Conservation (phyloP, 2,329 filamentous ascomycete species). For the Pseudogymnoascus sp. region DNA sequence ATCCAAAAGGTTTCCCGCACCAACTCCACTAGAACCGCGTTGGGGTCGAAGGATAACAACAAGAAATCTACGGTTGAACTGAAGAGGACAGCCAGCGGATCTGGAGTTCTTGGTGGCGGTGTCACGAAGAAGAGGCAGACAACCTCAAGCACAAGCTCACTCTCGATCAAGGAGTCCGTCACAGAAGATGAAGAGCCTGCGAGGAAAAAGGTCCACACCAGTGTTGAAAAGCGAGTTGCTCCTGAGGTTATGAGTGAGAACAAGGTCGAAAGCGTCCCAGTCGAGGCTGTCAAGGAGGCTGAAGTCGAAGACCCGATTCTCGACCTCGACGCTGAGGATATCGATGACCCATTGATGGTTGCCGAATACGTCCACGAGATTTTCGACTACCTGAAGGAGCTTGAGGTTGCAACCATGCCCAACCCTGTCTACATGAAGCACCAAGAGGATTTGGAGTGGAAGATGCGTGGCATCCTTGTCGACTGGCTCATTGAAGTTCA, state of each 20-base stretch:
- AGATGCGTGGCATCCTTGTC: slow-evolving; percentile 92
- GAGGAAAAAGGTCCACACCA: slow-evolving; percentile 54
- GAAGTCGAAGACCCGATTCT: slow-evolving; percentile 38
- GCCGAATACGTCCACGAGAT: slow-evolving; percentile 96
- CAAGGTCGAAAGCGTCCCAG: slow-evolving; percentile 26
- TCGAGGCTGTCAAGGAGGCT: slow-evolving; percentile 21
- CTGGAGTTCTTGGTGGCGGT: slow-evolving; percentile 54
- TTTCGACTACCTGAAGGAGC: slow-evolving; percentile 86
- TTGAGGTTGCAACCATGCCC: slow-evolving; percentile 73
- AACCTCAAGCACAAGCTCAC: slow-evolving; percentile 39
- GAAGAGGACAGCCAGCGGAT: slow-evolving; percentile 68
- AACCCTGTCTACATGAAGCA: slow-evolving; percentile 93
- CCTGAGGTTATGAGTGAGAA: slow-evolving; percentile 33
- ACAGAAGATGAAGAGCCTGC: slow-evolving; percentile 61
- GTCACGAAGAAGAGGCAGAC: slow-evolving; percentile 62
- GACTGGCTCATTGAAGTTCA: slow-evolving; percentile 99
- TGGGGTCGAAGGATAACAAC: slow-evolving; percentile 61
- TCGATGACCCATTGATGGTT: slow-evolving; percentile 94
- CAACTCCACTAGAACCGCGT: slow-evolving; percentile 53
- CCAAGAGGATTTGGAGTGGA: slow-evolving; percentile 94
- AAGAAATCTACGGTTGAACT: slow-evolving; percentile 50
- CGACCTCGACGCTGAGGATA: slow-evolving; percentile 77
- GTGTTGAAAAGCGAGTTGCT: slow-evolving; percentile 40
- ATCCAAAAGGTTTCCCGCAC: slow-evolving; percentile 62
- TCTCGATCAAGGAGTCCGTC: slow-evolving; percentile 53